Base-by-base conservation (phyloP, 2,329 filamentous ascomycete species). In the Diplocarpon rosae region DNA sequence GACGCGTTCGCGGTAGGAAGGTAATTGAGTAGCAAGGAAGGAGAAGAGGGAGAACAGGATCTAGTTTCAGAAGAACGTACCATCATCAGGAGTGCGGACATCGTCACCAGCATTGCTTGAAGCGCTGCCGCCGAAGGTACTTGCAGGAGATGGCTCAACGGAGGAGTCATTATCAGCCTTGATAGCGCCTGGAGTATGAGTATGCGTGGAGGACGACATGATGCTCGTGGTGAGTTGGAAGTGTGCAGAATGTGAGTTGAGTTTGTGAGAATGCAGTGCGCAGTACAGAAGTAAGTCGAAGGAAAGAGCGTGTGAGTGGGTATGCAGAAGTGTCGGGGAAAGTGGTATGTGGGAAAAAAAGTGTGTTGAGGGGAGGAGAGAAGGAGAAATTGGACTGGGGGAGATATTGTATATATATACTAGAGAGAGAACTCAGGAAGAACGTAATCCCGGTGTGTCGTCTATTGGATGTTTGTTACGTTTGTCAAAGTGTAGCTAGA, bases 121-220 rank as follows among this genome's bases (percentile, higher is more conserved):
- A 43, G 41, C 41, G 32, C 51, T 53, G 33, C 43, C 50, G 47
- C 53, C 52, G 43, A 52, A 54, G 10, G 53, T 58, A 42, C 56
- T 58, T 15, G 53, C 53, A 28, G 56, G 55, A 24, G 55, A 56
- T 13, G 52, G 53, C 37, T 56, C 48, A 17, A 48, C 14, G 14
- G 45, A 47, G 16, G 47, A 49, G 46, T 28, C 39, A 30, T 24
- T 35, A 29, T 27, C 37, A 27, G 31, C 41, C 42, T 40, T 47
- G 35, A 36, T 31, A 31, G 43, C 27, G 6, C 43, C 39, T 14
- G 20, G 20, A 24, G 47, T 49, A 20, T 35, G 20, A 24, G 47
- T 49, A 20, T 35, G 39, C 34, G 40, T 36, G 15, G 39, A 32
- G 11, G 42, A 36, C 32, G 46, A 43, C 46, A 48, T 48, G 42